A percentile compares a stretch with the other conserved stretches of the same genome.
These are phyloP conservation scores for Pilasporangium apinafurcum DNA, from an alignment of 352 stramenopile genomes.

Conservation along the genomic window DNA sequence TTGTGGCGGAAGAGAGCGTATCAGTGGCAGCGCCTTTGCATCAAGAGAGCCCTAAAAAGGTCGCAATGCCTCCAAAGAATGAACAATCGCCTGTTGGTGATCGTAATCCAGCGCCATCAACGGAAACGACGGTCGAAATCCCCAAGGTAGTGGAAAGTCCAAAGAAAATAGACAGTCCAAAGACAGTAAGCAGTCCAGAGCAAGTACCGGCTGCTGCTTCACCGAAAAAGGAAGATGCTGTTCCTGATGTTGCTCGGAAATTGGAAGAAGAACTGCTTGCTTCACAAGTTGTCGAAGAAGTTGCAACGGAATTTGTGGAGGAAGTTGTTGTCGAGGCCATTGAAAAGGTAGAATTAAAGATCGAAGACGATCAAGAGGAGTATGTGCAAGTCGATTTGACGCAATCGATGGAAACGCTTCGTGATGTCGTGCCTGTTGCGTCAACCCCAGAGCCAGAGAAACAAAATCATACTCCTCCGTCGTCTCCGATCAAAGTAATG, in stretches of 20 bases:
- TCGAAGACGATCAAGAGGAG: conserved; percentile 47
- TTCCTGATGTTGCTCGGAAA: background rate
- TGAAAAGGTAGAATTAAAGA: conserved; percentile 22
- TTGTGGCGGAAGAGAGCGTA: background rate
- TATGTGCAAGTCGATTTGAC: conserved; percentile 70
- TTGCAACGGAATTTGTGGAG: conserved; percentile 30
- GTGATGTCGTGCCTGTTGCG: conserved; percentile 7
- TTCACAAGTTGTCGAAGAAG: conserved; percentile 21
- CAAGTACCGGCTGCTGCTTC: background rate
- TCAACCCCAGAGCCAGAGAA: background rate
- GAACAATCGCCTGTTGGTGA: conserved; percentile 1
- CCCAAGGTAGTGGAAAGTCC: conserved; percentile 17
- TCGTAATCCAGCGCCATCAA: background rate
- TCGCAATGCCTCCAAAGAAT: conserved; percentile 3
- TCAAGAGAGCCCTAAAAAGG: conserved; percentile 1
- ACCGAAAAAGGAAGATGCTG: conserved; percentile 1
- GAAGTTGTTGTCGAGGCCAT: conserved; percentile 40
- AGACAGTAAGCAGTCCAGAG: conserved; percentile 2
- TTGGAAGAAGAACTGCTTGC: conserved; percentile 22
- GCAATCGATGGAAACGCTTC: conserved; percentile 28
- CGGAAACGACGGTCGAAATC: conserved; percentile 9
- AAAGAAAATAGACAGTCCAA: conserved; percentile 7
- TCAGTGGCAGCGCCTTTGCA: background rate
- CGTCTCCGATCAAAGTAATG: conserved; percentile 4
- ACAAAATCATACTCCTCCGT: background rate